phyloP scores from a whole-genome alignment of 129 eudicot species.

The Lonicera japonica region DNA sequence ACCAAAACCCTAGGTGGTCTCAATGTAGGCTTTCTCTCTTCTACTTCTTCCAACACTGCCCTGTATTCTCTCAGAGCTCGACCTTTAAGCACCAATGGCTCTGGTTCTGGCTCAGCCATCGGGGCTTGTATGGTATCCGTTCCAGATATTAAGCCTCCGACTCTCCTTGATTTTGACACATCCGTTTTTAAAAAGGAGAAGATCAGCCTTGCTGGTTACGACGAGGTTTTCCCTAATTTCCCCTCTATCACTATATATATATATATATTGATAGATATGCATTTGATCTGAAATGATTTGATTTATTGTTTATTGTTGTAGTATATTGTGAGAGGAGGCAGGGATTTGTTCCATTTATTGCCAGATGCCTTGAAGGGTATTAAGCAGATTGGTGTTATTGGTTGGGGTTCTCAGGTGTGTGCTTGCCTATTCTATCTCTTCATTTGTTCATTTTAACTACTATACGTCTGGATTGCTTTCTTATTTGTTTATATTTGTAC shows the following conservation, averaged over 20 bases:
- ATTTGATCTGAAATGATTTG: not conserved
- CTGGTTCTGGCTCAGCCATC: constrained; percentile 41
- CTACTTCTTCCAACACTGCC: constrained; percentile 21
- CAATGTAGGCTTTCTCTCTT: constrained; percentile 38
- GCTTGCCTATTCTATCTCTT: not conserved
- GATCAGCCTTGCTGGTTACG: constrained; percentile 72
- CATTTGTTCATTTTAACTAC: no score
- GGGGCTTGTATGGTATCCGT: constrained; percentile 62
- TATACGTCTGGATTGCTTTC: no score
- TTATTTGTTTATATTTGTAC: no score
- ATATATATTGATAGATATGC: not conserved
- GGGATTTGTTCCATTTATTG: constrained; percentile 68
- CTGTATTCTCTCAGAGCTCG: constrained; percentile 30
- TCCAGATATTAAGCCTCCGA: constrained; percentile 34
- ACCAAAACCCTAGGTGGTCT: constrained; percentile 27
- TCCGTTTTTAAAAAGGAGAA: constrained; percentile 81
- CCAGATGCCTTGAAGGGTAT: constrained; percentile 90
- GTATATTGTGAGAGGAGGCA: constrained; percentile 95
- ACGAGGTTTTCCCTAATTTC: constrained; percentile 63
- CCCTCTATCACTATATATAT: not conserved
- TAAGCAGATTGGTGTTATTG: constrained; percentile 94
- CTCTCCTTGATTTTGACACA: constrained; percentile 68
- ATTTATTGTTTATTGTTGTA: constrained; percentile 19
- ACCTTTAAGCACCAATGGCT: constrained; percentile 9
- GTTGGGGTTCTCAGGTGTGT: constrained; percentile 96